Evolutionary conservation across 441 rosid genomes (phyloP).

Genomic region (Kokia cookei): DNA sequence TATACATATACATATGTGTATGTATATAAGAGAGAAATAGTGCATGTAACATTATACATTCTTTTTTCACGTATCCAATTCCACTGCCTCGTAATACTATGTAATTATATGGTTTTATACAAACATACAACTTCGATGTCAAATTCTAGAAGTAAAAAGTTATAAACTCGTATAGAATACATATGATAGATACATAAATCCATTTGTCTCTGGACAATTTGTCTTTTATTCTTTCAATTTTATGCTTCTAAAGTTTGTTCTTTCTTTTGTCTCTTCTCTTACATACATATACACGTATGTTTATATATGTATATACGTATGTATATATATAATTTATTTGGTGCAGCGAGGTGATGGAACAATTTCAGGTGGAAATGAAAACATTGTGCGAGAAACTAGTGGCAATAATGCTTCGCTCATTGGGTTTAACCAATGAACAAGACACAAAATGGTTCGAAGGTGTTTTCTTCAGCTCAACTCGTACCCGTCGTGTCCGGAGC

Average conservation of each 20-base stretch:
- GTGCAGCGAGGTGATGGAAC: conserved; percentile 1
- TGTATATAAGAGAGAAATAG: too few species aligned
- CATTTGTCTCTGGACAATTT: neutral
- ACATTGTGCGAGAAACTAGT: neutral
- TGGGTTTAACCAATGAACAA: neutral
- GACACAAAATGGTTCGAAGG: neutral
- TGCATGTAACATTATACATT: too few species aligned
- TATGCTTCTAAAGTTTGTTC: neutral
- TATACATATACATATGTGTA: too few species aligned
- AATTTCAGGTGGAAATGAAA: neutral
- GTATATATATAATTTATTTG: neutral
- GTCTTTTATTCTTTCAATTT: neutral
- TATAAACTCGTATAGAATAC: too few species aligned
- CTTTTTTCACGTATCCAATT: too few species aligned
- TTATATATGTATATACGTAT: too few species aligned
- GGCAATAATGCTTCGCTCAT: neutral
- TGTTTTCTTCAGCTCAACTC: conserved; percentile 29
- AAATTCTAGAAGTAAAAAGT: too few species aligned
- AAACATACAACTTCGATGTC: too few species aligned
- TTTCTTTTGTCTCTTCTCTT: neutral
- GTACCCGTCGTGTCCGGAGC: conserved; percentile 33
- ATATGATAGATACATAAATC: neutral
- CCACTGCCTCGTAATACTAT: too few species aligned
- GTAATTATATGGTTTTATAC: too few species aligned
- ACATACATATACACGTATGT: neutral